These are phyloP conservation scores for Lagenaria siceraria DNA, from an alignment of 306 rosid genomes.

Conservation along the genomic window DNA sequence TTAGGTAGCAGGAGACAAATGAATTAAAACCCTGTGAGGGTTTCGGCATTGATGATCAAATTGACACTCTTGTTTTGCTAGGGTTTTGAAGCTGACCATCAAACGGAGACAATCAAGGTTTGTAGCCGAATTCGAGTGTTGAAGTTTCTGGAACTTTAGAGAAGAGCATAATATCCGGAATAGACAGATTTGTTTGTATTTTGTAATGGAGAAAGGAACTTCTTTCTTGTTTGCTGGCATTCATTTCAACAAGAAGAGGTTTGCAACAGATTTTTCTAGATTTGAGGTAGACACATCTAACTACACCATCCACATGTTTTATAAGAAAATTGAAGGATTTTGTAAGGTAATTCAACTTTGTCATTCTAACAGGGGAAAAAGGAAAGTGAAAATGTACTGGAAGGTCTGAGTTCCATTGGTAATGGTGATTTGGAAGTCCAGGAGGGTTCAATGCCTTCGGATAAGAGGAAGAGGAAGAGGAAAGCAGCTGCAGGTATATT, in stretches of 20 bases:
- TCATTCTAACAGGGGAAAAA: conserved; percentile 26
- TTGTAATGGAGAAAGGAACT: conserved; percentile 43
- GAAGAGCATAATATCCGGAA: not conserved
- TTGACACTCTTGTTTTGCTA: not conserved
- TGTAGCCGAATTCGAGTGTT: not conserved
- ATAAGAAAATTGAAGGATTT: not conserved
- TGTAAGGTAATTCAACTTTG: not conserved
- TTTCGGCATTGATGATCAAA: not conserved
- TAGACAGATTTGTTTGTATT: not conserved
- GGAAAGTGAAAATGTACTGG: conserved; percentile 17
- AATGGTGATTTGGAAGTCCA: conserved; percentile 18
- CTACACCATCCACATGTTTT: not conserved
- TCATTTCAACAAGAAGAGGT: conserved; percentile 56
- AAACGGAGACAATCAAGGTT: not conserved
- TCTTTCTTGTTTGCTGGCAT: conserved; percentile 75
- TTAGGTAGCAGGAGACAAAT: not conserved
- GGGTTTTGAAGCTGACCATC: not conserved
- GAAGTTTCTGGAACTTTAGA: not conserved
- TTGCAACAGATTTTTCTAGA: conserved; percentile 53
- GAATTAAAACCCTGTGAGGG: not conserved
- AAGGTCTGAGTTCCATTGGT: conserved; percentile 21
- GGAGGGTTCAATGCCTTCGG: conserved; percentile 1
- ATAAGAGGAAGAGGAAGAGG: conserved; percentile 84
- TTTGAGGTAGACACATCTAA: conserved; percentile 39
- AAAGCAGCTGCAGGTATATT: conserved; percentile 43